Evolutionary conservation across 2,329 filamentous ascomycete genomes (phyloP), one percentile per base, ranked within the genome.

Genomic region (Pleoardoris graminearum): DNA sequence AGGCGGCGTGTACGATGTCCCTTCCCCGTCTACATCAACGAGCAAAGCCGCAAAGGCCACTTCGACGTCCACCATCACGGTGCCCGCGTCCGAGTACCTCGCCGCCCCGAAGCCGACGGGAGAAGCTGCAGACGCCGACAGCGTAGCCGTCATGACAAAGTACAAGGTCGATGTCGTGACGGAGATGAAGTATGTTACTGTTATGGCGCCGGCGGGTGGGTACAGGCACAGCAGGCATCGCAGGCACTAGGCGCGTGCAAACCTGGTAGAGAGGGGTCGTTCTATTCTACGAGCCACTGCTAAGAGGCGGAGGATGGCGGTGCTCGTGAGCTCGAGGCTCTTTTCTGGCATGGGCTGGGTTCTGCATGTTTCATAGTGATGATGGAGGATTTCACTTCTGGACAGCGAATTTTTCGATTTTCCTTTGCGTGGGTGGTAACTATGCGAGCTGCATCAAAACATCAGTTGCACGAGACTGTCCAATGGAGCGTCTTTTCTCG

Each of bases 131-230:
- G 32, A 27, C 14, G 23, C 8, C 8, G 21, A 37, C 32, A 65
- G 63, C 16, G 59, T 56, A 27, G 50, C 53, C 17, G 70, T 66
- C 43, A 61, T 70, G 7, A 66, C 62, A 16, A 27, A 19, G 36
- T 22, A 19, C 19, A 37, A 29, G 22, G 19, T 41, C 21, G n/a
- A 25, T 2, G 37, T 43, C 19, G 44, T 39, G 27, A 38, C 39
- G 0, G 37, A 52, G 42, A 27, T 29, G 22, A 6, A 27, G 33
- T 47, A 47, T 37, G 44, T 47, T 2, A 47, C 44, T 30, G 22
- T 47, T 7, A n/a, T 33, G 0, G 44, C 16, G 16, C 14, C 33
- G 1, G 44, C 23, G 8, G 43, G 23, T 12, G 43, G 32, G 2
- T 30, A 37, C 19, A 21, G 7, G 17, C 42, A 45, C 19, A 45